Percentiles rank a stretch among this genome's conserved stretches.
Evolutionary conservation across 768 basidiomycete species (phyloP).

Genomic region (Leucogyrophana mollusca): DNA sequence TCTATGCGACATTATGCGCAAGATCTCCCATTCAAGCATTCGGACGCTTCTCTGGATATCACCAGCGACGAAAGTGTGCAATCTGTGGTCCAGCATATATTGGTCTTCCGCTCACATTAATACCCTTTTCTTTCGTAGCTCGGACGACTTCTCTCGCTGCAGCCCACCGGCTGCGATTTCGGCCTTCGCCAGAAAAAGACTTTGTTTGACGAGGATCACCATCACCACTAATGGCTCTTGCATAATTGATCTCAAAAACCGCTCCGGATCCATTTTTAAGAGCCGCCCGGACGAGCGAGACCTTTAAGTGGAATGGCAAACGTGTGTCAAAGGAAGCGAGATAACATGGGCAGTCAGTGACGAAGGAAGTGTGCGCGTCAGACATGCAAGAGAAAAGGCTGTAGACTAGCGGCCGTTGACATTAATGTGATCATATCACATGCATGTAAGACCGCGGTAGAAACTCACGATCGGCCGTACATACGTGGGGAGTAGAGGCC

Average conservation of each 20-base stretch:
- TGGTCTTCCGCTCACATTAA: constrained; percentile 70
- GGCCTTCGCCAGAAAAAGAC: constrained; percentile 49
- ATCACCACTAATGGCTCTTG: constrained; percentile 68
- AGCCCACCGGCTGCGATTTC: constrained; percentile 86
- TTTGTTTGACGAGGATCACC: constrained; percentile 43
- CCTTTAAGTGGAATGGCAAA: constrained; percentile 79
- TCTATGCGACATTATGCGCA: constrained; percentile 74
- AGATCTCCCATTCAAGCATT: constrained; percentile 45
- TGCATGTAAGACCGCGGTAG: too few relatives aligned
- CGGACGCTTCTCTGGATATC: constrained; percentile 60
- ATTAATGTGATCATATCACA: too few relatives aligned
- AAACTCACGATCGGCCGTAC: too few relatives aligned
- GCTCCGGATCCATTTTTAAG: constrained; percentile 79
- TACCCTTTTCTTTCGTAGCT: constrained; percentile 76
- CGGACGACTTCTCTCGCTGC: constrained; percentile 72
- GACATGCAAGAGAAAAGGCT: constrained; percentile 76
- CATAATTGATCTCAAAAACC: constrained; percentile 79
- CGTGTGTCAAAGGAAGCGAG: constrained; percentile 74
- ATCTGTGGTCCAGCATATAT: constrained; percentile 47
- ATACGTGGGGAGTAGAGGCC: too few relatives aligned
- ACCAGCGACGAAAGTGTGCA: constrained; percentile 56
- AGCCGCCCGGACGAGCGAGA: constrained; percentile 78
- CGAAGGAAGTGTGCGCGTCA: constrained; percentile 75
- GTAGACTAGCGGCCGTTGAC: too few relatives aligned
- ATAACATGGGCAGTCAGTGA: constrained; percentile 80